Evolutionary conservation across 768 basidiomycete species (phyloP), one percentile per base, ranked within the genome.

Genomic region (Sarcodon aspratus): DNA sequence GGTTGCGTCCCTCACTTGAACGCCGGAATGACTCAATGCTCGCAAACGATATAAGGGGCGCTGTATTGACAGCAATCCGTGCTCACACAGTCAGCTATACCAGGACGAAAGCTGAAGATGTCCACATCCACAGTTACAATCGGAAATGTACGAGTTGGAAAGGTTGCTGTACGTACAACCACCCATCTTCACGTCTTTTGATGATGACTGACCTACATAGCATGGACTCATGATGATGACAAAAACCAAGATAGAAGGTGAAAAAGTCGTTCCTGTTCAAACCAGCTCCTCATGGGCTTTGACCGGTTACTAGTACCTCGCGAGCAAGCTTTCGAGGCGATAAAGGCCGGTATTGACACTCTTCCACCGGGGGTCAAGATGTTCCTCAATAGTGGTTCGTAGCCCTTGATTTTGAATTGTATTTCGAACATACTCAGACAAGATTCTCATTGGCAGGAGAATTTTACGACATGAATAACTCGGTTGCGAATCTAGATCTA

Each of bases 211-310:
- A 17, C 7, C 33, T n/a, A 15, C 31, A 18, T 33, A 62, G 66
- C 70, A 75, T 56, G 79, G 79, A 0, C 63, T 80, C 44, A 76
- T 79, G 76, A 63, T 71, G 57, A 74, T 80, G 69, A 82, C 77
- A 65, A 77, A 54, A 27, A 42, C 40, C 48, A 66, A 58, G 1
- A 37, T 17, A 15, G 21, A 27, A 27, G 21, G 21, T 27, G 21
- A 27, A 27, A 3, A 27, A 27, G 21, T 27, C 21, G 21, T 27
- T 27, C 21, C 21, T 27, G 21, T 5, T 27, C 21, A 27, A 27
- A 27, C 21, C 21, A 27, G 21, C 21, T 27, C 5, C 21, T 27
- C 21, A 27, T 75, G 71, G 79, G 70, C 55, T 27, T 27, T 27
- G 13, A 65, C 71, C 9, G 61, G 57, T 13, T 66, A 27, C 40